phyloP scores from a whole-genome alignment of 805 yeast genomes.

The Wickerhamomyces xylosicus region DNA sequence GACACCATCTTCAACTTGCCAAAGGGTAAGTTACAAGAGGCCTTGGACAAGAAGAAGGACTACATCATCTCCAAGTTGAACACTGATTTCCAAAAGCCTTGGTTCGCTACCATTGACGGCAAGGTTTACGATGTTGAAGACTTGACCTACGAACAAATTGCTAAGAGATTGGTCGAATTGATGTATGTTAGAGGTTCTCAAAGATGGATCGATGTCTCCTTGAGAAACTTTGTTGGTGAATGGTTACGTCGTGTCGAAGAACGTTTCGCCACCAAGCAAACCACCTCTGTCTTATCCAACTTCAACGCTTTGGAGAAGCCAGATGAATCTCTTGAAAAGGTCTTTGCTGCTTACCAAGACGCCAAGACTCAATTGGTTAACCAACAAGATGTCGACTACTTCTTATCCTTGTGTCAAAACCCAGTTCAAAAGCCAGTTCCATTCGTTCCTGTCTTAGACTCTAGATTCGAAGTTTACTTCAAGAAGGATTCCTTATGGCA shows the following conservation, averaged over 20 bases:
- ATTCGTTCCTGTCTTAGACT: constrained; percentile 90
- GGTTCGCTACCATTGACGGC: constrained; percentile 73
- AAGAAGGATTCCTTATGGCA: constrained; percentile 99
- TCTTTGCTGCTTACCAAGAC: constrained; percentile 61
- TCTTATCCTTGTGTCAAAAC: constrained; percentile 70
- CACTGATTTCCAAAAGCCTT: constrained; percentile 94
- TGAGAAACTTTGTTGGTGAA: constrained; percentile 80
- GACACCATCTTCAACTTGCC: constrained; percentile 88
- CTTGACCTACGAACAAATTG: constrained; percentile 92
- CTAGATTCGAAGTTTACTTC: constrained; percentile 90
- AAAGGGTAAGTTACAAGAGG: constrained; percentile 75
- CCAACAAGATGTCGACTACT: constrained; percentile 92
- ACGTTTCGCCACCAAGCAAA: constrained; percentile 61
- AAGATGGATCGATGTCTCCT: constrained; percentile 82
- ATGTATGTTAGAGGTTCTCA: constrained; percentile 68
- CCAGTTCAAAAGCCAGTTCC: constrained; percentile 97
- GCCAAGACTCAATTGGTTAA: constrained; percentile 77
- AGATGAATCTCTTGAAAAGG: constrained; percentile 40
- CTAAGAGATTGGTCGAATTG: constrained; percentile 77
- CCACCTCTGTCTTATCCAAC: constrained; percentile 65
- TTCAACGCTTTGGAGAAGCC: constrained; percentile 64
- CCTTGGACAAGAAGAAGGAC: constrained; percentile 73
- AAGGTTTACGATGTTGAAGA: constrained; percentile 88
- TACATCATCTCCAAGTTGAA: constrained; percentile 79
- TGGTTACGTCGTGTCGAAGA: constrained; percentile 93